A percentile compares a stretch with the other conserved stretches of the same genome.
Evolutionary conservation across 106 monocot genomes (phyloP).

Genomic region (Dioscorea zingiberensis): DNA sequence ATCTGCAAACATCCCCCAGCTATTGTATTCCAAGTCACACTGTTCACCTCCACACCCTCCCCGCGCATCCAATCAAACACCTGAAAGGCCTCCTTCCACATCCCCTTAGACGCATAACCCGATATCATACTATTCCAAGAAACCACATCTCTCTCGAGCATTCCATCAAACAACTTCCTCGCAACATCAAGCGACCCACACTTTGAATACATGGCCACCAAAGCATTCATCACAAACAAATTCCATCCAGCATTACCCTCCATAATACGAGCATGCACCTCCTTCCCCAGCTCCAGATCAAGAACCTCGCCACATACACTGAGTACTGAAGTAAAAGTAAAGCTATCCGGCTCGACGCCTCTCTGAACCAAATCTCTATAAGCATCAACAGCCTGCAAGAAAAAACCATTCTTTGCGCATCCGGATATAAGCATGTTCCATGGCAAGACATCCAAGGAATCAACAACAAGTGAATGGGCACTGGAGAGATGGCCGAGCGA

Average conservation of each 20-base stretch:
- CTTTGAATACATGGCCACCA: conserved; percentile 58
- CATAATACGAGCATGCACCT: conserved; percentile 14
- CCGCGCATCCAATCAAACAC: conserved; percentile 27
- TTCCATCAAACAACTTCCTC: conserved; percentile 63
- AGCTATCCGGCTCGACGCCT: conserved; percentile 28
- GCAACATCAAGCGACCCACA: conserved; percentile 38
- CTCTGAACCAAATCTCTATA: conserved; percentile 30
- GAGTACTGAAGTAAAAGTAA: conserved; percentile 50
- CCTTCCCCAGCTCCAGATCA: conserved; percentile 29
- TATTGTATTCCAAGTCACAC: conserved; percentile 41
- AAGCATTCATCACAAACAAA: conserved; percentile 48
- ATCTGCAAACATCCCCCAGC: conserved; percentile 22
- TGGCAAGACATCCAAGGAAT: conserved; percentile 7
- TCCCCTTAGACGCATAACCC: conserved; percentile 31
- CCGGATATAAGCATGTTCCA: conserved; percentile 61
- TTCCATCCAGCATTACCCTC: conserved; percentile 3
- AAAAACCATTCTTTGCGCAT: conserved; percentile 10
- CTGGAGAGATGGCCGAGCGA: neutral
- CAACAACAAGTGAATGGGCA: neutral
- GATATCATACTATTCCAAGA: conserved; percentile 56
- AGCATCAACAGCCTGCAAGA: conserved; percentile 13
- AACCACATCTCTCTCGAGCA: conserved; percentile 45
- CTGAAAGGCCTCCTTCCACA: conserved; percentile 42
- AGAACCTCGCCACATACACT: conserved; percentile 50
- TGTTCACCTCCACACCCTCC: conserved; percentile 18